Percentiles rank a stretch among this genome's conserved stretches.
Evolutionary conservation across 1,284 basidiomycete species (phyloP).

Genomic region (Xanthoconium separans): DNA sequence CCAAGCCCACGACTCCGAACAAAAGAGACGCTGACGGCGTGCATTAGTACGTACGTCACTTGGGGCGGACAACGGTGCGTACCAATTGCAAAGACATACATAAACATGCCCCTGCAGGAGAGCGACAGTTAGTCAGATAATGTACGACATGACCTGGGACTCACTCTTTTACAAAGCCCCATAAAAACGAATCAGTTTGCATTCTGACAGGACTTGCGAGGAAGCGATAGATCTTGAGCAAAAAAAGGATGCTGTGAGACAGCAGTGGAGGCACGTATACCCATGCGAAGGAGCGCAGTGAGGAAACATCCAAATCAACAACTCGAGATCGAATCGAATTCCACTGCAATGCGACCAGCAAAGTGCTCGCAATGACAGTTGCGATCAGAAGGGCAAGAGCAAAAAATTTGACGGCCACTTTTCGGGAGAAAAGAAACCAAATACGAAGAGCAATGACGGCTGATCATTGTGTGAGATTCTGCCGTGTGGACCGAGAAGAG

Average conservation of each 20-base stretch:
- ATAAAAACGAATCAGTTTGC: conserved; percentile 9
- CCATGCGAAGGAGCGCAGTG: conserved; percentile 1
- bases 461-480: not conserved
- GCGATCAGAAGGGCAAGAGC: conserved; percentile 4
- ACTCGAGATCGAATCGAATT: not conserved
- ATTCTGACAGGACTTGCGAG: conserved; percentile 8
- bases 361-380: not conserved
- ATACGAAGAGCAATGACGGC: conserved; percentile 14
- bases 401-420: not conserved
- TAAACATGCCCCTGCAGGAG: conserved; percentile 14
- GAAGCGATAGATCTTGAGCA: conserved; percentile 11
- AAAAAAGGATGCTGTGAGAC: conserved; percentile 8
- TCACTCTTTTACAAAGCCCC: conserved; percentile 17
- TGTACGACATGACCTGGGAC: not conserved
- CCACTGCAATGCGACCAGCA: not conserved
- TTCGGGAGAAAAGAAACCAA: conserved; percentile 14
- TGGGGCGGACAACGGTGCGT: not conserved
- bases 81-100: conserved; percentile 12
- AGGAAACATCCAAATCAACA: not conserved
- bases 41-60: not conserved
- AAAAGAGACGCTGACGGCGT: conserved; percentile 3
- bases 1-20: conserved; percentile 8
- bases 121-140: not conserved
- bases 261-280: conserved; percentile 11
- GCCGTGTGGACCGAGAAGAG: not conserved